phyloP scores from a whole-genome alignment of 2,329 filamentous ascomycete species.

The Fusarium ramigenum region DNA sequence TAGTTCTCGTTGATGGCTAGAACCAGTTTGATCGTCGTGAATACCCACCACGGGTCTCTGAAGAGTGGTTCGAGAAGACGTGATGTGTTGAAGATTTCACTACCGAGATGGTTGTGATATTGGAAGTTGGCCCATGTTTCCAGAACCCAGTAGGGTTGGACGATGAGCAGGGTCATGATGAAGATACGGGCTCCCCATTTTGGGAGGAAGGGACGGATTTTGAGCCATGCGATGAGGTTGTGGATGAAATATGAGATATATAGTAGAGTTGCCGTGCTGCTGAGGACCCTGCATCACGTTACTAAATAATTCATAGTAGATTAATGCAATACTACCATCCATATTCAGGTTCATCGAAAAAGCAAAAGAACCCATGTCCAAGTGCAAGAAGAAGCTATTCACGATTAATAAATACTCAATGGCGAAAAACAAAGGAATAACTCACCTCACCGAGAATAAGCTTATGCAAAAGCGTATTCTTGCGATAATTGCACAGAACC shows the following conservation, averaged over 20 bases:
- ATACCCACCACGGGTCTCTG: slow-evolving; percentile 28
- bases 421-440: background rate
- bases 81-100: slow-evolving; percentile 3
- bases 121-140: slow-evolving; percentile 31
- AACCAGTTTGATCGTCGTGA: slow-evolving; percentile 16
- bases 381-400: slow-evolving; percentile 13
- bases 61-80: slow-evolving; percentile 14
- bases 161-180: slow-evolving; percentile 11
- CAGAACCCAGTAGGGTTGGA: slow-evolving; percentile 23
- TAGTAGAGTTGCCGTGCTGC: slow-evolving; percentile 18
- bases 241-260: slow-evolving; percentile 27
- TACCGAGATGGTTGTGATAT: slow-evolving; percentile 24
- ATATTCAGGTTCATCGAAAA: slow-evolving; percentile 21
- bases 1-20: slow-evolving; percentile 28
- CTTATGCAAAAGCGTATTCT: slow-evolving; percentile 21
- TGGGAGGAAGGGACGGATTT: slow-evolving; percentile 18
- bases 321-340: slow-evolving; percentile 4
- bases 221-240: slow-evolving; percentile 26
- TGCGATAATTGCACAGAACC: slow-evolving; percentile 24
- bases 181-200: slow-evolving; percentile 17
- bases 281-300: background rate
- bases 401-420: background rate
- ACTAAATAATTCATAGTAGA: fast-evolving
- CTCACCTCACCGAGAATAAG: slow-evolving; percentile 24
- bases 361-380: slow-evolving; percentile 22